Percentiles rank a stretch among this genome's conserved stretches.
These are phyloP conservation scores for Sphaerosporella brunnea DNA, from an alignment of 495 filamentous ascomycete genomes.

Conservation along the genomic window DNA sequence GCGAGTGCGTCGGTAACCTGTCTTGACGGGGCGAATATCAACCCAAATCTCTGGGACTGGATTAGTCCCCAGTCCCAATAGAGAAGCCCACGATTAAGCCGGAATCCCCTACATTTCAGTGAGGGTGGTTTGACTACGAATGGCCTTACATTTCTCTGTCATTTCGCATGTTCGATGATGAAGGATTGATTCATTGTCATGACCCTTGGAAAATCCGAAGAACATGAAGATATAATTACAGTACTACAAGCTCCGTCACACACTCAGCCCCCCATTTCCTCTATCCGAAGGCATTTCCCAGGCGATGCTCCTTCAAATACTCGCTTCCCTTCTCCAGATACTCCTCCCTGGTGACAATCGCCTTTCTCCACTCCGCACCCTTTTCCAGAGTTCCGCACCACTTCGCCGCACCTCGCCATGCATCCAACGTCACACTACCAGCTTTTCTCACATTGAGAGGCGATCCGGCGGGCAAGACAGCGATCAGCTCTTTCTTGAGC, in stretches of 20 bases:
- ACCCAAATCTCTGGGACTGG: neutral
- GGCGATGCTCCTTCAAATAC: conserved; percentile 74
- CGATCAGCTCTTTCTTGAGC: conserved; percentile 49
- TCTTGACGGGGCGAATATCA: conserved; percentile 1
- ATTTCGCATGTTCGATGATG: too few relatives aligned
- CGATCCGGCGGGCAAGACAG: conserved; percentile 51
- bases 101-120: conserved; percentile 4
- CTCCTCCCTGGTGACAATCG: conserved; percentile 50
- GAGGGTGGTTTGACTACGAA: conserved; percentile 7
- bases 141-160: conserved; percentile 5
- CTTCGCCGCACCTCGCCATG: conserved; percentile 78
- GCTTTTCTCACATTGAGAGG: conserved; percentile 50
- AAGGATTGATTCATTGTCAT: too few relatives aligned
- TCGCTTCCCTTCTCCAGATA: conserved; percentile 72
- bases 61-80: conserved; percentile 2
- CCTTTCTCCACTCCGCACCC: conserved; percentile 31
- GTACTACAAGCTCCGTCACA: too few relatives aligned
- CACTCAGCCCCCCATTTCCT: too few relatives aligned
- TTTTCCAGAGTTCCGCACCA: conserved; percentile 38
- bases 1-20: conserved; percentile 3
- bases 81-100: conserved; percentile 5
- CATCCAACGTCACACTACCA: conserved; percentile 57
- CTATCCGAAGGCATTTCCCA: conserved; percentile 46
- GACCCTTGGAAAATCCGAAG: too few relatives aligned
- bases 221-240: too few relatives aligned